Evolutionary conservation across 1,139 yeast genomes (phyloP), one percentile per base, ranked within the genome.

Genomic region (Geotrichum australiense): DNA sequence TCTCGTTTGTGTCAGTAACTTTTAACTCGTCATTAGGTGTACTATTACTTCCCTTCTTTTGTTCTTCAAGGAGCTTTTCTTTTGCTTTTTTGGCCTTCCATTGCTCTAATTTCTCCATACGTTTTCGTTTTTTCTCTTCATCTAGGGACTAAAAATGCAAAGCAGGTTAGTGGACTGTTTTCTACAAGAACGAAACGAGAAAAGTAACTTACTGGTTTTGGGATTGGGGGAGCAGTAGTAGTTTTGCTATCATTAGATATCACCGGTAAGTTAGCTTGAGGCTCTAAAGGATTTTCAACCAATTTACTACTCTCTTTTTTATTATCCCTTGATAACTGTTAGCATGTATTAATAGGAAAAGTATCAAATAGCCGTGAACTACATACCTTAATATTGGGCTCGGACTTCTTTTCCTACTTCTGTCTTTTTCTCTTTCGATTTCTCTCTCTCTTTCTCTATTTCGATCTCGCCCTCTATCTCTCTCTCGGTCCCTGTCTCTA

Each of bases 11-110:
- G 47, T 44, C 47, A 44, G 47, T 36, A 41, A 37, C 37, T 35
- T 31, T 40, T 32, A 24, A 15, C 15, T 20, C 35, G 32, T 20
- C 5, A 35, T 39, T 15, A 31, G 34, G 4, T 21, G 15, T 24
- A 15, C 21, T 18, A 37, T 28, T 44, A 44, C 47, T 44, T 44
- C 43, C 47, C 47, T 44, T 40, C n/a, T 15, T 15, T 16, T 30
- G 11, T n/a, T 50, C 47, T 20, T 33, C 42, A 5, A 41, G 33
- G 10, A 33, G 18, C 41, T 57, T 57, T 35, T 52, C 53, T 31
- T 55, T 53, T 11, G 57, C 57, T 48, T 59, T 63, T 50, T 58
- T 58, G 41, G 49, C 52, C 50, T 63, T 65, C 70, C 70, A 66
- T 42, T 56, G 57, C 8, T 63, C 65, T 26, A 64, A 48, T 32